phyloP scores from a whole-genome alignment of 108 stramenopile genomes.

The Pelagomonas calceolata region DNA sequence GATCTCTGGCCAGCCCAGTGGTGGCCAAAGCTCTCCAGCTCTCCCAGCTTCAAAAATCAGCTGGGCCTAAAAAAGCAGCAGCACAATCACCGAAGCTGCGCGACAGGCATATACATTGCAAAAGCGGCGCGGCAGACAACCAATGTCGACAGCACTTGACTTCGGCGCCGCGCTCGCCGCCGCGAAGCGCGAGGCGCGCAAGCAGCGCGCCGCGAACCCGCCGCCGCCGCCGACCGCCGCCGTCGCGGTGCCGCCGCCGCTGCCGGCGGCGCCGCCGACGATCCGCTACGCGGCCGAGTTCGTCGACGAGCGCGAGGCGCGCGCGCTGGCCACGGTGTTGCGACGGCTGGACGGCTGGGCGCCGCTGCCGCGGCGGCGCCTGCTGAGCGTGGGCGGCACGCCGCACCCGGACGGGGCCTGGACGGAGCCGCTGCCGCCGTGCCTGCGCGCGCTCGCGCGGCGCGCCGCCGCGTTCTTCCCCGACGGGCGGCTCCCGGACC shows the following conservation, averaged over 20 bases:
- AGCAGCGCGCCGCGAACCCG: background rate
- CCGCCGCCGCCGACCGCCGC: background rate
- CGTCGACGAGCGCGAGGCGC: background rate
- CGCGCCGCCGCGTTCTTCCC: constrained; percentile 23
- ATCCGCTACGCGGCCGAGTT: background rate
- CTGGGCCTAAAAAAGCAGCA: too few species aligned
- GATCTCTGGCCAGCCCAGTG: too few species aligned
- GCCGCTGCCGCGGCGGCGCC: background rate
- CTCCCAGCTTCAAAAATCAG: too few species aligned
- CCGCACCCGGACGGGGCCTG: background rate
- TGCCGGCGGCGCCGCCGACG: background rate
- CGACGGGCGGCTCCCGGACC: constrained; percentile 23
- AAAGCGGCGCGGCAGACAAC: too few species aligned
- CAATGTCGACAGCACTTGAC: background rate
- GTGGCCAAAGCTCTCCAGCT: too few species aligned
- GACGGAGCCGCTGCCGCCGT: background rate
- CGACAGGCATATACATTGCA: too few species aligned
- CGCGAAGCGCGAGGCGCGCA: background rate
- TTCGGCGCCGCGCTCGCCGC: background rate
- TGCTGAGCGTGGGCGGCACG: background rate
- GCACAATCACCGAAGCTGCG: too few species aligned
- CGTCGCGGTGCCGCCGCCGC: background rate
- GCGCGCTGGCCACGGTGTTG: background rate
- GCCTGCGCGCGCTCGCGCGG: background rate
- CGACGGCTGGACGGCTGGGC: background rate